Percentiles rank a stretch among this genome's conserved stretches.
These are phyloP conservation scores for Petunia secreta DNA, from an alignment of 257 asterid genomes.

Conservation along the genomic window DNA sequence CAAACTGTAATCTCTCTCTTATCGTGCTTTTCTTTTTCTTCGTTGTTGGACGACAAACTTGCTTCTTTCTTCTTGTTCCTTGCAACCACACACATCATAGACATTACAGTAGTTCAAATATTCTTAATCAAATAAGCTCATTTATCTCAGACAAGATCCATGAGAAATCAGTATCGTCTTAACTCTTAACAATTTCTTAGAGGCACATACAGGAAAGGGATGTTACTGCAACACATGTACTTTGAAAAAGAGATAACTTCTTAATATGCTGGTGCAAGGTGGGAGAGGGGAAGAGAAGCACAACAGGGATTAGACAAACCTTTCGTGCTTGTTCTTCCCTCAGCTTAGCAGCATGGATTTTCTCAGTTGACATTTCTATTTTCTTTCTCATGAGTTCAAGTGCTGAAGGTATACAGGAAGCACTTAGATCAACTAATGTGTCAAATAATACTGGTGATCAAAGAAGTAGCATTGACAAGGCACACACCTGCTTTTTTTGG, in stretches of 20 bases:
- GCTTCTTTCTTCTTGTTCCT: neutral
- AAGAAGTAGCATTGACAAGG: slow-evolving; percentile 9
- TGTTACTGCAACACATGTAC: slow-evolving; percentile 5
- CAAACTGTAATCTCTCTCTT: neutral
- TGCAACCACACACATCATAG: slow-evolving; percentile 6
- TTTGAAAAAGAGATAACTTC: neutral
- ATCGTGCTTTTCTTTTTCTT: neutral
- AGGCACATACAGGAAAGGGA: neutral
- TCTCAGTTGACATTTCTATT: slow-evolving; percentile 86
- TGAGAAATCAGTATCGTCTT: neutral
- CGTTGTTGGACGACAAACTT: neutral
- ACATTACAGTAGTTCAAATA: neutral
- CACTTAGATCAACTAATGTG: slow-evolving; percentile 8
- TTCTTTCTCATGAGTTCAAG: slow-evolving; percentile 96
- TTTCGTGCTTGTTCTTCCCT: slow-evolving; percentile 80
- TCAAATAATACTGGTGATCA: neutral
- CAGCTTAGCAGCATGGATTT: slow-evolving; percentile 66
- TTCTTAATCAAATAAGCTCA: neutral
- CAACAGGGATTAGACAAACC: slow-evolving; percentile 43
- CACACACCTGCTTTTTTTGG: slow-evolving; percentile 85
- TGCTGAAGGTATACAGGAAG: slow-evolving; percentile 44
- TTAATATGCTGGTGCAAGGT: neutral
- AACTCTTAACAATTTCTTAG: neutral
- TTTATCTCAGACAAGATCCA: slow-evolving; percentile 4
- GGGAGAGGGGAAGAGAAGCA: neutral